Percentiles rank a stretch among this genome's conserved stretches.
phyloP scores from a whole-genome alignment of 345 rosid genomes.

The Cardamine resedifolia region DNA sequence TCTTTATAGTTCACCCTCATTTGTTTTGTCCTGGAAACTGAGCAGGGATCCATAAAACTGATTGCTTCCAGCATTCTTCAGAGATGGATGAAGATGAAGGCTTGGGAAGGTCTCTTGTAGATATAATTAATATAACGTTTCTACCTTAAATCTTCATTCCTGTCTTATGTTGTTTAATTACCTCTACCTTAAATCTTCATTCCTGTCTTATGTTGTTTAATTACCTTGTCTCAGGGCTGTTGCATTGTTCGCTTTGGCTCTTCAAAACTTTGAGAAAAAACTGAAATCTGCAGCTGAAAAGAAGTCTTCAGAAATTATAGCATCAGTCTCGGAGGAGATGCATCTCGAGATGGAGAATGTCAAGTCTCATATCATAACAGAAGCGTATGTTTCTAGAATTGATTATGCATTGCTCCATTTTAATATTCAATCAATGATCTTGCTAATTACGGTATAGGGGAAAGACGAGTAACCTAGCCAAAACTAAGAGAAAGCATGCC shows the following conservation, averaged over 20 bases:
- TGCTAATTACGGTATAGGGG: constrained; percentile 48
- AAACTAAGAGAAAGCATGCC: constrained; percentile 68
- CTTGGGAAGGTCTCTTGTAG: constrained; percentile 60
- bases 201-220: constrained; percentile 31
- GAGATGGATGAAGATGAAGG: constrained; percentile 67
- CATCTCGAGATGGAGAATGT: constrained; percentile 57
- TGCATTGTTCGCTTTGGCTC: constrained; percentile 58
- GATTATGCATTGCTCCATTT: constrained; percentile 15
- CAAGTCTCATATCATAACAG: constrained; percentile 67
- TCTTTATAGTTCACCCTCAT: constrained; percentile 9
- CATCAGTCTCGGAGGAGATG: constrained; percentile 70
- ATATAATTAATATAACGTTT: constrained; percentile 11
- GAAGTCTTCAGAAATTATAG: constrained; percentile 75
- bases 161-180: constrained; percentile 34
- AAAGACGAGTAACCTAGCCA: constrained; percentile 57
- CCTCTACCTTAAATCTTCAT: constrained; percentile 17
- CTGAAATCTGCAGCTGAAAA: constrained; percentile 59
- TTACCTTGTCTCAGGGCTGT: constrained; percentile 61
- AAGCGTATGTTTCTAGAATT: constrained; percentile 53
- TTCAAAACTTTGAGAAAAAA: constrained; percentile 68
- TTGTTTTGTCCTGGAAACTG: constrained; percentile 19
- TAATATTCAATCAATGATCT: constrained; percentile 31
- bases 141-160: constrained; percentile 11
- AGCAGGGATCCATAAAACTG: constrained; percentile 49
- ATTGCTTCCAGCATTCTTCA: constrained; percentile 48